phyloP scores from a whole-genome alignment of 2,329 filamentous ascomycete species.

The Paramyrothecium roridum region DNA sequence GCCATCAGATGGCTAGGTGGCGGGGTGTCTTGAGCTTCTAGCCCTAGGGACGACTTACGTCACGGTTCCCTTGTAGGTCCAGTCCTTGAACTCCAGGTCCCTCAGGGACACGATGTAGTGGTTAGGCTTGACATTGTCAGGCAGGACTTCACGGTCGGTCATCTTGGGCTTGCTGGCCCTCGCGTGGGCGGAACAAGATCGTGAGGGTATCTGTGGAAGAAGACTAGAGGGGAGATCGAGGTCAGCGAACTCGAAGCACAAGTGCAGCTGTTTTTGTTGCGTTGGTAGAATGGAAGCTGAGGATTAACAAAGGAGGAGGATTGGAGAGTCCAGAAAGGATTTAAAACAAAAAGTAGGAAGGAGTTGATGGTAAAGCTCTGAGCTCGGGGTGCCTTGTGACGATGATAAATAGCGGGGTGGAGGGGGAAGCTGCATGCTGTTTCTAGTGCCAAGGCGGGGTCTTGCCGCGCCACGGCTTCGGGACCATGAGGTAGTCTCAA shows the following conservation, averaged over 20 bases:
- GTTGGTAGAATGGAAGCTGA: neutral
- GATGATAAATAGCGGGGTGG: neutral
- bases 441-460: neutral
- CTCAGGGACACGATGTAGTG: slow-evolving; percentile 84
- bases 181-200: slow-evolving; percentile 32
- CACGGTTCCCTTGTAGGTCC: slow-evolving; percentile 81
- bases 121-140: slow-evolving; percentile 67
- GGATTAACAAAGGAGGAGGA: neutral
- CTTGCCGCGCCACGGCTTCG: neutral
- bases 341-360: neutral
- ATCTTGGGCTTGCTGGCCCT: slow-evolving; percentile 37
- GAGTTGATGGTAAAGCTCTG: neutral
- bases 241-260: neutral
- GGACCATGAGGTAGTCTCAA: neutral
- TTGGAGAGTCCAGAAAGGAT: neutral
- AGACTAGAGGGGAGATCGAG: slow-evolving; percentile 12
- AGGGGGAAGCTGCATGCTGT: neutral
- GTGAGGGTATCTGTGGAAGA: slow-evolving; percentile 19
- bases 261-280: neutral
- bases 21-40: neutral
- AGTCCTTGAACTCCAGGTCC: slow-evolving; percentile 71
- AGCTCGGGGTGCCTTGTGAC: neutral
- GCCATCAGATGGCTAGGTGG: neutral
- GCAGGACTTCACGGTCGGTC: slow-evolving; percentile 61
- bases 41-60: slow-evolving; percentile 32